Percentiles rank a stretch among this genome's conserved stretches.
Evolutionary conservation across 805 yeast species (phyloP).

Genomic region (Pichia nakasei): DNA sequence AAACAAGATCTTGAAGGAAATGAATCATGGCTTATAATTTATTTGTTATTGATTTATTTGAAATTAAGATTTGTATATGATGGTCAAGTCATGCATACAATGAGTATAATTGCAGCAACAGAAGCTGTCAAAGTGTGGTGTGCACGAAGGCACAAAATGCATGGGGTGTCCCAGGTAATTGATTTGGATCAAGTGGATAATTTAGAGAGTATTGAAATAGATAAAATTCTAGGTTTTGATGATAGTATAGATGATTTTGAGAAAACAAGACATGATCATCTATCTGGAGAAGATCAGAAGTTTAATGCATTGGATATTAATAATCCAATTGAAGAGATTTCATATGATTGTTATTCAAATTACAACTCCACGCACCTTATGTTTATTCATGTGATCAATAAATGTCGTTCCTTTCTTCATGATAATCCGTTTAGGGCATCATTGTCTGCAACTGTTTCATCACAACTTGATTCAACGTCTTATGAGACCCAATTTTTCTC

Average conservation of each 20-base stretch:
- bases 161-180: neutral
- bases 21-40: slow-evolving; percentile 33
- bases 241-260: too few species aligned
- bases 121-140: slow-evolving; percentile 27
- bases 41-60: slow-evolving; percentile 31
- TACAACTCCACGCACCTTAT: neutral
- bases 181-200: slow-evolving; percentile 13
- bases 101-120: slow-evolving; percentile 29
- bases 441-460: neutral
- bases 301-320: too few species aligned
- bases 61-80: slow-evolving; percentile 28
- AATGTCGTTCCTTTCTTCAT: neutral
- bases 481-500: neutral
- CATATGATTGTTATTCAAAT: neutral
- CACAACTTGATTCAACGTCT: neutral
- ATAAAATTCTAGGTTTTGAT: neutral
- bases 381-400: neutral
- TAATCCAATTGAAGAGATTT: neutral
- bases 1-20: slow-evolving; percentile 19
- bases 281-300: too few species aligned
- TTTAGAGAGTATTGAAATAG: neutral
- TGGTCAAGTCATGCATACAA: slow-evolving; percentile 23
- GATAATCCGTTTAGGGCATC: neutral
- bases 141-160: slow-evolving; percentile 5
- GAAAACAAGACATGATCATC: too few species aligned